Conservation (phyloP, 129 eudicot species). For the Tagetes patula region DNA sequence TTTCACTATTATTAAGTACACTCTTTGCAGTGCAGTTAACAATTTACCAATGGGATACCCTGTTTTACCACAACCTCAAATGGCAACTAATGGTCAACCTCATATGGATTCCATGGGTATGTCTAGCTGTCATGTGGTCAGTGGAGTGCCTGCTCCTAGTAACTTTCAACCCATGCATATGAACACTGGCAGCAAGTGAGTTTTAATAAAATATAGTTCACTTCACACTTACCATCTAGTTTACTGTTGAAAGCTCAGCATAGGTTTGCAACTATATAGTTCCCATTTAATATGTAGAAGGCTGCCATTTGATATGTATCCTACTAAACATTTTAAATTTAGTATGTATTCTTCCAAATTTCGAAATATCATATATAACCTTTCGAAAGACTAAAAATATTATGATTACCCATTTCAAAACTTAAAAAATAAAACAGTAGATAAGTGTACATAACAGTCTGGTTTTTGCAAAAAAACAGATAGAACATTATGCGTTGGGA, state of each 20-base stretch:
- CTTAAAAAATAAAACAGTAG: not conserved
- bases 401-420: not conserved
- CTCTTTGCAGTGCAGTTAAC: constrained; percentile 84
- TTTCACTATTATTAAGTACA: constrained; percentile 37
- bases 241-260: constrained; percentile 11
- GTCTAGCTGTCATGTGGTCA: constrained; percentile 89
- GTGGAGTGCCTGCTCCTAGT: constrained; percentile 92
- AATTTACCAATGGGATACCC: constrained; percentile 98
- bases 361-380: not conserved
- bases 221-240: not conserved
- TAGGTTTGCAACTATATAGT: not conserved
- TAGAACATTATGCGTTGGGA: not conserved
- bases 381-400: not conserved
- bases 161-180: constrained; percentile 86
- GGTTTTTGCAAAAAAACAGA: not conserved
- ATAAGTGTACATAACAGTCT: constrained; percentile 1
- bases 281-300: not conserved
- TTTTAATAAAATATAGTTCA: not conserved
- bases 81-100: constrained; percentile 79
- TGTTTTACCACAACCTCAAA: constrained; percentile 78
- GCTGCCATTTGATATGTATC: not conserved
- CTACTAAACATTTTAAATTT: not conserved
- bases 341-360: not conserved
- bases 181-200: constrained; percentile 79
- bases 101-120: constrained; percentile 87